Base-by-base conservation (phyloP, 1,139 yeast species). In the Protomyces lactucae-debilis region DNA sequence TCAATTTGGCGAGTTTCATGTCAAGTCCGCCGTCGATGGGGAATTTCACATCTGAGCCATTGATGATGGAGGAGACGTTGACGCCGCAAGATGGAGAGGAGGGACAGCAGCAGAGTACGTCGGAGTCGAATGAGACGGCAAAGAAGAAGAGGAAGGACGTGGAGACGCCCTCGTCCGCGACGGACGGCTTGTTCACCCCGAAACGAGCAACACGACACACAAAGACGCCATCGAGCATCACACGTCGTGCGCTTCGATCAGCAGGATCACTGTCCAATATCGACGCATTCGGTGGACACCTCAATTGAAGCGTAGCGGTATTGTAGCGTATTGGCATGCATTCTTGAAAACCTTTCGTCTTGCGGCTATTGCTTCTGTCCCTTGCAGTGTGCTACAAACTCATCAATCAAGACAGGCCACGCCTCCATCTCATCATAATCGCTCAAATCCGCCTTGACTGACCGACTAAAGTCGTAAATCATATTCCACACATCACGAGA, bases 371-470 rank as follows among this genome's bases (percentile, higher is more conserved):
- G 32, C 48, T 16, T 18, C 18, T 56, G 46, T 52, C 46, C 36
- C n/a, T 52, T 45, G 52, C 63, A 52, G 46, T 57, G 80, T 69
- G 88, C 96, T 35, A 89, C 86, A 73, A 83, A 93, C 67, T 86
- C 92, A 72, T 92, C 99, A 70, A 92, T 83, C 16, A 88, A 79
- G 65, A 89, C 84, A 5, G 98, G 99, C 98, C 98, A 92, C 0
- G 97, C 88, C 1, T 72, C 77, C 55, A 87, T 91, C 69, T 87
- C 95, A 71, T 87, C 92, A 74, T 90, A 91, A 2, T 75, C 77
- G 9, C 36, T 61, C 25, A 69, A 46, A 3, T 65, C 65, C 37
- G 64, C 55, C 18, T 48, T 59, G 25, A 66, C 61, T 14, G 36
- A 52, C 40, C 56, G 60, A 61, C 87, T 77, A 72, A 92, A 90